Conservation (phyloP, 2,329 filamentous ascomycete genomes). For the Cercospora brassicicola region DNA sequence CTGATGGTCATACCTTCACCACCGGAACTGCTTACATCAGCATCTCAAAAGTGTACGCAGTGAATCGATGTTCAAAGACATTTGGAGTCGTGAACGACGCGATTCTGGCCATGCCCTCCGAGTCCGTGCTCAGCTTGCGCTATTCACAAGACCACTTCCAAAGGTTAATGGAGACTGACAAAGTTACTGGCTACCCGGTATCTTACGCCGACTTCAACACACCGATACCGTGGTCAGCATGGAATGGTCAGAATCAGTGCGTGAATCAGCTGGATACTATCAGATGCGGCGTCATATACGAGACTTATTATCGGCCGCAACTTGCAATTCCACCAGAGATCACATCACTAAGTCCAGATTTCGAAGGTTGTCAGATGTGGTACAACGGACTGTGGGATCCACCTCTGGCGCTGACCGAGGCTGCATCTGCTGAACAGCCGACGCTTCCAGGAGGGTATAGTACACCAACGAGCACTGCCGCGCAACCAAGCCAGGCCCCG, state of each 20-base stretch:
- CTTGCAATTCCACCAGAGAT: constrained; percentile 36
- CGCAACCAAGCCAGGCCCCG: constrained; percentile 19
- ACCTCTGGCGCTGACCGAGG: constrained; percentile 28
- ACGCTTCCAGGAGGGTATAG: constrained; percentile 17
- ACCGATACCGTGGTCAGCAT: constrained; percentile 35
- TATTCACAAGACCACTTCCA: constrained; percentile 35
- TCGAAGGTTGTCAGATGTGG: constrained; percentile 33
- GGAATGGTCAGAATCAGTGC: constrained; percentile 32
- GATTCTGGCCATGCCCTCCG: constrained; percentile 34
- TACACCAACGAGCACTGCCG: constrained; percentile 4
- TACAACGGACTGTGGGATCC: constrained; percentile 37
- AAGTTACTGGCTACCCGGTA: constrained; percentile 34
- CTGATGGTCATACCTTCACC: constrained; percentile 33
- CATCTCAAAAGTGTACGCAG: constrained; percentile 32
- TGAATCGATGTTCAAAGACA: constrained; percentile 29
- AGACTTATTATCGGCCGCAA: constrained; percentile 30
- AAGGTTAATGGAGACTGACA: constrained; percentile 26
- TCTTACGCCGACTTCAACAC: constrained; percentile 35
- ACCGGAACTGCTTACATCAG: constrained; percentile 37
- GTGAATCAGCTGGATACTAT: constrained; percentile 14
- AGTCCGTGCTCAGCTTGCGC: constrained; percentile 34
- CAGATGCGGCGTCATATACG: constrained; percentile 31
- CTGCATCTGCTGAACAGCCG: constrained; percentile 17
- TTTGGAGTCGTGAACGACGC: constrained; percentile 29
- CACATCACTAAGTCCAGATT: constrained; percentile 30